Conservation (phyloP, 495 filamentous ascomycete species). For the Chaetomium tenue region DNA sequence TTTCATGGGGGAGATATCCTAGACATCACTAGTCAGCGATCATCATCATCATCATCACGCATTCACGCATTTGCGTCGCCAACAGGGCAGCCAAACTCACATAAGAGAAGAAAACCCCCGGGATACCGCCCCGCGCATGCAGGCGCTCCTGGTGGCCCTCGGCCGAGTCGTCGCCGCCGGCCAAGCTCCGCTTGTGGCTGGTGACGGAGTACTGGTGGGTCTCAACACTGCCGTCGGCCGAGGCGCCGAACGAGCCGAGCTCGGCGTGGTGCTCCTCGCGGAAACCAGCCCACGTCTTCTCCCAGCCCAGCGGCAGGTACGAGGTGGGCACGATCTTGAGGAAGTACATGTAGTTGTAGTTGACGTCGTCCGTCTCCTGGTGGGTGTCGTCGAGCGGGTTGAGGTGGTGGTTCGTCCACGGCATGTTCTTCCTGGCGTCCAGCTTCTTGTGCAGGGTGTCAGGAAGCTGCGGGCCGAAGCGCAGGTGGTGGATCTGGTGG, state of each 20-base stretch:
- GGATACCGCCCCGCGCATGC: constrained; percentile 87
- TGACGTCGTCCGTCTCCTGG: constrained; percentile 75
- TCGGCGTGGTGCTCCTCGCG: constrained; percentile 45
- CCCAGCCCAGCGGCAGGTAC: constrained; percentile 87
- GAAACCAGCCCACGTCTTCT: constrained; percentile 35
- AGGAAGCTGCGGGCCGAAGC: constrained; percentile 91
- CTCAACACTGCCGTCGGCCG: constrained; percentile 76
- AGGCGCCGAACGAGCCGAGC: constrained; percentile 62
- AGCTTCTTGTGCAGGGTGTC: constrained; percentile 65
- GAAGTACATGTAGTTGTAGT: constrained; percentile 98
- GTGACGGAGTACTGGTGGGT: constrained; percentile 98
- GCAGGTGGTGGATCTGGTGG: constrained; percentile 84
- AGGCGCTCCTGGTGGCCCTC: constrained; percentile 88
- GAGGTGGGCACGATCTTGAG: constrained; percentile 96
- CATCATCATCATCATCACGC: not conserved
- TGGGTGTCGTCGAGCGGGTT: constrained; percentile 86
- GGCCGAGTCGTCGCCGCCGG: constrained; percentile 74
- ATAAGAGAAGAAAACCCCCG: constrained; percentile 97
- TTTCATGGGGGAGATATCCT: constrained; percentile 99
- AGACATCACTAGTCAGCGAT: constrained; percentile 11
- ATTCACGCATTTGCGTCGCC: not conserved
- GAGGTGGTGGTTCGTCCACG: constrained; percentile 84
- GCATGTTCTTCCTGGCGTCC: constrained; percentile 48
- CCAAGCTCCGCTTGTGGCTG: constrained; percentile 82
- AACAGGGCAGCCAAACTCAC: constrained; percentile 49